Evolutionary conservation across 192 early-diverging fungal species (phyloP), one percentile per base, ranked within the genome.

Genomic region (Physocladia obscura): DNA sequence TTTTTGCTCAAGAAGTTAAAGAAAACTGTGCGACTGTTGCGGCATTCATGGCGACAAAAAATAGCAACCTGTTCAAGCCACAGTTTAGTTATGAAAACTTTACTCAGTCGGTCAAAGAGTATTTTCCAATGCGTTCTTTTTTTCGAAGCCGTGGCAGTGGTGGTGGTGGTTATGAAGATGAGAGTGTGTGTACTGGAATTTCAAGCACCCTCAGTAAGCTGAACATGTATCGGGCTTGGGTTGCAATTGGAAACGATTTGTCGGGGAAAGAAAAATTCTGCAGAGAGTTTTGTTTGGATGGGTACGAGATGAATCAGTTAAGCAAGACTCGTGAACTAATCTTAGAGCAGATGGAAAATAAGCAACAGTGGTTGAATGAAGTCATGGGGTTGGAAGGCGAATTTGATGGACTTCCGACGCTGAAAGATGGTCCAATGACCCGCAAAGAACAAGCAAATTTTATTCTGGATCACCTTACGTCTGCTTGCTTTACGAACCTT

Each of bases 401-500:
- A 22, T 29, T 55, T 21, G 47, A 60, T 15, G 21, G 11, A 40
- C n/a, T 52, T n/a, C n/a, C n/a, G n/a, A n/a, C n/a, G n/a, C n/a
- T n/a, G n/a, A n/a, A n/a, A n/a, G n/a, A n/a, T n/a, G n/a, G n/a
- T n/a, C n/a, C n/a, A n/a, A n/a, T n/a, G n/a, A n/a, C n/a, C n/a
- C n/a, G n/a, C n/a, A n/a, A n/a, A n/a, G n/a, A n/a, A n/a, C n/a
- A n/a, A n/a, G n/a, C n/a, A n/a, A n/a, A 57, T 21, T 71, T 71
- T 32, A 71, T 71, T 22, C 26, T 71, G 6, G 56, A 34, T 6
- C 57, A 71, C 13, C 69, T 71, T 48, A 49, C 29, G 15, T 35
- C 34, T 21, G 69, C 57, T 13, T 71, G 49, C 36, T 71, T 71
- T 32, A 71, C 48, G 35, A 47, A 71, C 30, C 22, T 71, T 15